Conservation (phyloP, 2,329 filamentous ascomycete genomes). For the Macrophomina tecta region DNA sequence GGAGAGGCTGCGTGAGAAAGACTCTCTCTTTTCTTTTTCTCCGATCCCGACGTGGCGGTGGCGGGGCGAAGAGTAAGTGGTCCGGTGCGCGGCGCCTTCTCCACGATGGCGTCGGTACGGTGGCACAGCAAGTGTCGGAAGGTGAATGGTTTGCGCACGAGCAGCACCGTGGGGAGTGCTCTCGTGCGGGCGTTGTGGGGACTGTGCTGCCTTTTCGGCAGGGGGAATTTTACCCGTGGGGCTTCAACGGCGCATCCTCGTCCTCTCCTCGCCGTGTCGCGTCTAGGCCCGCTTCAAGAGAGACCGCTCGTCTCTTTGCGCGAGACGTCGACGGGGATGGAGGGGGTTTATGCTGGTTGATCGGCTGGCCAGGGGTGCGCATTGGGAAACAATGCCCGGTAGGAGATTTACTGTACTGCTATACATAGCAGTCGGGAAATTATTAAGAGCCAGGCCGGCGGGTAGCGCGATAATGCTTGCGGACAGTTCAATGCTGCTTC, state of each 20-base stretch:
- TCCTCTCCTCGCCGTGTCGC: neutral
- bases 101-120: too few species aligned
- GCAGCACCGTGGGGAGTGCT: neutral
- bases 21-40: too few species aligned
- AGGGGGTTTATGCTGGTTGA: neutral
- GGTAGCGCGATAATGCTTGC: neutral
- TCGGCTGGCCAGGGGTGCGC: neutral
- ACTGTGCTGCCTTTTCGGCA: neutral
- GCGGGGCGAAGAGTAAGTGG: too few species aligned
- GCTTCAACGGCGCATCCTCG: neutral
- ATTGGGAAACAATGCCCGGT: neutral
- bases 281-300: neutral
- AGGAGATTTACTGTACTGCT: neutral
- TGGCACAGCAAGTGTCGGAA: constrained; percentile 11
- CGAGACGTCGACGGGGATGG: neutral
- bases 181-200: neutral
- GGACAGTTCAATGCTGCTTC: neutral
- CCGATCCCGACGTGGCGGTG: too few species aligned
- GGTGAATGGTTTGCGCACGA: neutral
- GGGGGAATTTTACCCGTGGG: neutral
- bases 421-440: constrained; percentile 1
- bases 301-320: neutral
- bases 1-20: too few species aligned
- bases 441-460: neutral
- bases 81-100: neutral